Conservation (phyloP, 108 stramenopile genomes). For the Ochromonas danica region DNA sequence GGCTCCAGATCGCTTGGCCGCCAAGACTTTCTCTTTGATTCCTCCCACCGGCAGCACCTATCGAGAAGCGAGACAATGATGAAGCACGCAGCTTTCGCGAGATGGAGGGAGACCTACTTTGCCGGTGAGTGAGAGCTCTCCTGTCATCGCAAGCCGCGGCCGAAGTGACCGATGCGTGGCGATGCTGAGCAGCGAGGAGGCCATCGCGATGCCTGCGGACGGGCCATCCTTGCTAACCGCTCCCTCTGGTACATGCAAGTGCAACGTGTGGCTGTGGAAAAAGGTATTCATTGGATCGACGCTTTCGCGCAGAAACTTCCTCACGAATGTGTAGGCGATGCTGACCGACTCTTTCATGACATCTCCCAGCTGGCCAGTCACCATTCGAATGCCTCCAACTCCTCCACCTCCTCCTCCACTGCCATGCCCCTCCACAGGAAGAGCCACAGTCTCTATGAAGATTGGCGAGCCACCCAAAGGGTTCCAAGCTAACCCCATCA, state of each 20-base stretch:
- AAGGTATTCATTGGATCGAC: conserved; percentile 36
- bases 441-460: conserved; percentile 78
- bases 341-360: conserved; percentile 84
- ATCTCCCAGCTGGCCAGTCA: conserved; percentile 83
- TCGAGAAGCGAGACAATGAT: not conserved
- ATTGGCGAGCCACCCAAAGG: conserved; percentile 92
- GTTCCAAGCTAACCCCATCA: conserved; percentile 97
- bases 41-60: conserved; percentile 89
- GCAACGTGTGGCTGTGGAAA: conserved; percentile 75
- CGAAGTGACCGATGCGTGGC: conserved; percentile 76
- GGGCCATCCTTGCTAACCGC: conserved; percentile 98
- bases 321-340: conserved; percentile 91
- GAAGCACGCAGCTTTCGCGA: not conserved
- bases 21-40: conserved; percentile 98
- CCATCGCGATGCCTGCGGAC: conserved; percentile 68
- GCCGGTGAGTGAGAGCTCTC: conserved; percentile 62
- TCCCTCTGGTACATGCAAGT: conserved; percentile 99
- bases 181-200: conserved; percentile 62
- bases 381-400: conserved; percentile 36
- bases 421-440: not conserved
- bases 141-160: conserved; percentile 95
- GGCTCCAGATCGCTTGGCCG: conserved; percentile 87
- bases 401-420: conserved; percentile 5
- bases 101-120: not conserved
- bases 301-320: conserved; percentile 68